Conservation (phyloP, 257 asterid species). For the Solanum chilense region DNA sequence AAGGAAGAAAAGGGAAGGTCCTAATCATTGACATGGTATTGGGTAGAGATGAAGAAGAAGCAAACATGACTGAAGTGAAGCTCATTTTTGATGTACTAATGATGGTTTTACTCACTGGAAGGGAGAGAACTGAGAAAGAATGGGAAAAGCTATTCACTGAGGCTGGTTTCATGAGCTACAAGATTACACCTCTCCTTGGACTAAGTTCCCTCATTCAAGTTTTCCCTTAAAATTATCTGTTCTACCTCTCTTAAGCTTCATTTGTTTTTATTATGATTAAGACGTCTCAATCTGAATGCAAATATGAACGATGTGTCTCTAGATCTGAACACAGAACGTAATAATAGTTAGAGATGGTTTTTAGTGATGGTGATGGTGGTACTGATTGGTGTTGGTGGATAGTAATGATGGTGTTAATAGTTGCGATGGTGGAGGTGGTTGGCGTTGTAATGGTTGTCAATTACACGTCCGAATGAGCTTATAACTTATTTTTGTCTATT, state of each 20-base stretch:
- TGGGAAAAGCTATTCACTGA: slow-evolving; percentile 1
- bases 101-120: background rate
- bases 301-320: no score
- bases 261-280: background rate
- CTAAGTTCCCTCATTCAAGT: slow-evolving; percentile 1
- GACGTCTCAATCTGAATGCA: background rate
- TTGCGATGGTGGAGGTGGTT: background rate
- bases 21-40: background rate
- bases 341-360: background rate
- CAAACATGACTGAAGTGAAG: background rate
- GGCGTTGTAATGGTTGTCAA: background rate
- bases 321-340: no score
- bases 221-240: background rate
- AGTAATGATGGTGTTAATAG: background rate
- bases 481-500: no score
- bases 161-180: slow-evolving; percentile 2
- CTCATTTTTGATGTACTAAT: background rate
- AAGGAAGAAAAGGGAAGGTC: background rate
- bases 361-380: background rate
- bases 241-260: background rate
- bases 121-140: slow-evolving; percentile 3
- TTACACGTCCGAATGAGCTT: no score
- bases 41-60: background rate
- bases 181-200: background rate
- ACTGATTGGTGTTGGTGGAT: background rate